Base-by-base conservation (phyloP, 2,329 filamentous ascomycete genomes). In the Chalara sp. region DNA sequence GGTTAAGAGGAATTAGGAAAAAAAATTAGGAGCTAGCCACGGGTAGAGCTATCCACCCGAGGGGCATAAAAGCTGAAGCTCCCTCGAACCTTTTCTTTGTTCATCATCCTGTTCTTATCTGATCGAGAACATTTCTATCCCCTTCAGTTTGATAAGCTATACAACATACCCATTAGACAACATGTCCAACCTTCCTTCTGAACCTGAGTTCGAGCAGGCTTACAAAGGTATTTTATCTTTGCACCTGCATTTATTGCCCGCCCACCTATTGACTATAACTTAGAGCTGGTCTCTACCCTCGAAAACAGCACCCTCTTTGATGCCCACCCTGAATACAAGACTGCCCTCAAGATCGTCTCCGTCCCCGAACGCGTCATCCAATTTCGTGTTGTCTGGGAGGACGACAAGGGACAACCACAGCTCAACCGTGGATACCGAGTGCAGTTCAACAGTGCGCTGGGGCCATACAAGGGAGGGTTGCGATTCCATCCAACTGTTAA, bases 161-260 rank as follows among this genome's bases (percentile, higher is more conserved):
- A 44, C 35, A 42, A 7, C 45, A 32, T 44, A 21, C 33, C 39
- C 29, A 39, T 31, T 53, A 40, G 47, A 32, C 50, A 44, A 41
- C 53, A 93, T 95, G 88, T 87, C 90, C 61, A 86, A 93, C 77
- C 79, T 93, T 66, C 83, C 88, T 48, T 75, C 76, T 58, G 92
- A 97, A 82, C 92, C 93, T 67, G 92, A 99, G 78, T 97, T 97
- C 77, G 84, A 96, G 83, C 92, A 97, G 82, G 92, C 92, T 67
- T 95, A 95, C 83, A 89, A 90, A 72, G 89, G 89, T 95, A 75
- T 66, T 32, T 32, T 11, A 78, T 69, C 47, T 47, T 30, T 35
- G 6, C 12, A 29, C 13, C 21, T 44, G 35, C 30, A 37, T 13
- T 32, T 29, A 32, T 43, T 32, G 13, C n/a, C 32, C 39, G 32